Percentiles rank a stretch among this genome's conserved stretches.
These are phyloP conservation scores for Penicillium aurantiogriseum DNA, from an alignment of 2,329 filamentous ascomycete genomes.

Conservation along the genomic window DNA sequence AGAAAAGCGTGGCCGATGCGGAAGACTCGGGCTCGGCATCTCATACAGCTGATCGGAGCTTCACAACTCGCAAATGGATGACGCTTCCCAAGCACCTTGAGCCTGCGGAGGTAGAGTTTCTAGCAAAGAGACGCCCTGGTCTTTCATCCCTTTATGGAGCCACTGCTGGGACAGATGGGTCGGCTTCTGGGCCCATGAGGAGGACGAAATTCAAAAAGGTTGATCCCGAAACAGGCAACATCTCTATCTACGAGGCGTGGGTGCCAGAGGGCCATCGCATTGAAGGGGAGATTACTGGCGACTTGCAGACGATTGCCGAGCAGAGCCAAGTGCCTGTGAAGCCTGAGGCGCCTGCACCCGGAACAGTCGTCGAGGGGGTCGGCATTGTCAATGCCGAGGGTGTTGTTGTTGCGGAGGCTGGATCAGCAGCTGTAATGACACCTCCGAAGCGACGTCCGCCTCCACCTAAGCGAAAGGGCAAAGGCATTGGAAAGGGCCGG, in stretches of 20 bases:
- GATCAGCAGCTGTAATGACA: slow-evolving; percentile 46
- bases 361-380: slow-evolving; percentile 59
- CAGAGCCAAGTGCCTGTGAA: slow-evolving; percentile 36
- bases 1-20: slow-evolving; percentile 35
- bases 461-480: slow-evolving; percentile 77
- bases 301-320: slow-evolving; percentile 49
- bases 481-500: slow-evolving; percentile 73
- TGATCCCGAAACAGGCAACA: slow-evolving; percentile 73
- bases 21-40: slow-evolving; percentile 32
- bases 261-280: slow-evolving; percentile 75
- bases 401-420: slow-evolving; percentile 54
- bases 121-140: slow-evolving; percentile 62
- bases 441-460: slow-evolving; percentile 64
- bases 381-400: slow-evolving; percentile 62
- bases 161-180: slow-evolving; percentile 27
- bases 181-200: slow-evolving; percentile 58
- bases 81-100: slow-evolving; percentile 57
- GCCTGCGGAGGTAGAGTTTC: slow-evolving; percentile 59
- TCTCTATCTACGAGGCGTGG: slow-evolving; percentile 80
- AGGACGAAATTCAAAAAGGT: slow-evolving; percentile 76
- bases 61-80: slow-evolving; percentile 58
- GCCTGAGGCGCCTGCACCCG: slow-evolving; percentile 50
- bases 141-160: slow-evolving; percentile 53
- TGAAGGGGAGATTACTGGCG: slow-evolving; percentile 74
- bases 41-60: slow-evolving; percentile 47